Conservation (phyloP, 129 eudicot genomes). For the Artemisia annua region DNA sequence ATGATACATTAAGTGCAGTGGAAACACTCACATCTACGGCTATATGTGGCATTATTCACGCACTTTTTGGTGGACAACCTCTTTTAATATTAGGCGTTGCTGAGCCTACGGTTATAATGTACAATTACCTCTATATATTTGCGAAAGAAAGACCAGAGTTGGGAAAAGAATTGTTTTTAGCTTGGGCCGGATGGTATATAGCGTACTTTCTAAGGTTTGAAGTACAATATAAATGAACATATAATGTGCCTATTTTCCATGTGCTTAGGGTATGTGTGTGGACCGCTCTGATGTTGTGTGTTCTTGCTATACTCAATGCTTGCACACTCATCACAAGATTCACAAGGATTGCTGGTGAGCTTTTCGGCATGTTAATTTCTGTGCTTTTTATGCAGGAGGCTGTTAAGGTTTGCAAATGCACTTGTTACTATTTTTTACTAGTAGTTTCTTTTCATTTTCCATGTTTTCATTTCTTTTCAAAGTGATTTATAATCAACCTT, state of each 20-base stretch:
- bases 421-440: slow-evolving; percentile 7
- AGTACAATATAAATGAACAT: background rate
- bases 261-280: slow-evolving; percentile 86
- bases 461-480: no score
- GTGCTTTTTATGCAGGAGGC: slow-evolving; percentile 96
- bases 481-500: background rate
- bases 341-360: slow-evolving; percentile 90
- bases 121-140: slow-evolving; percentile 58
- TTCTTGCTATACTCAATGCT: slow-evolving; percentile 86
- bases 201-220: background rate
- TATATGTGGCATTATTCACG: slow-evolving; percentile 79
- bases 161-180: slow-evolving; percentile 61
- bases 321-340: slow-evolving; percentile 71
- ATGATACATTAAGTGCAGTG: slow-evolving; percentile 73
- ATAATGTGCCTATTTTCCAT: slow-evolving; percentile 2
- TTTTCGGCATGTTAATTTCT: slow-evolving; percentile 89
- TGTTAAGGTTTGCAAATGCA: slow-evolving; percentile 49
- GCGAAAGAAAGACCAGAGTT: slow-evolving; percentile 52
- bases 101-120: slow-evolving; percentile 92
- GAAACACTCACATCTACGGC: slow-evolving; percentile 88
- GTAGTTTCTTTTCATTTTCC: background rate
- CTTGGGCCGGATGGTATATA: slow-evolving; percentile 90
- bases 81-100: slow-evolving; percentile 89
- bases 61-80: slow-evolving; percentile 93
- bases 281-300: slow-evolving; percentile 68